Base-by-base conservation (phyloP, 2,329 filamentous ascomycete genomes). In the Basipetospora sp. region DNA sequence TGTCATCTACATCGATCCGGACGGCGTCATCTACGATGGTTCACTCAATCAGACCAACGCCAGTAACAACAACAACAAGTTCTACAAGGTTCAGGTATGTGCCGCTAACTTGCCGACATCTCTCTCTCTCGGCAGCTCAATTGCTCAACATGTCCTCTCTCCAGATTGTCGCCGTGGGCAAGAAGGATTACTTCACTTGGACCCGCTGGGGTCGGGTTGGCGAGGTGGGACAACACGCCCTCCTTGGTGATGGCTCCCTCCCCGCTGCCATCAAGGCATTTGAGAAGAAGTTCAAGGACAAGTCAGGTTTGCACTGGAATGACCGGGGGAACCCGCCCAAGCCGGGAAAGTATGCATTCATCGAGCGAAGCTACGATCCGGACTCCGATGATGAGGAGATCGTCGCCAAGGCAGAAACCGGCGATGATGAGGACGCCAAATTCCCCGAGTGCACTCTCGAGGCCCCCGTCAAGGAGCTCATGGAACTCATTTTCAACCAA, bases 401-500 rank as follows among this genome's bases (percentile, higher is more conserved):
- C 3, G 49, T 48, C 5, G 51, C 48, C 10, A 38, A 39, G 32
- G 58, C 59, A 27, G 52, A 54, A 18, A 54, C 52, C 2, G 53
- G 53, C 8, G 45, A 50, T 8, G 48, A 55, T 6, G 57, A 58
- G 2, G 50, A 55, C 16, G 41, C 45, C 5, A 50, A 60, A 11
- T 17, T 14, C 8, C 19, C 29, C 4, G 22, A 39, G 14, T 39
- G 36, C 36, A 39, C 30, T 10, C 64, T 88, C 2, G 56, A 66
- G 0, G 53, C 58, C 10, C 63, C 74, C 0, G 64, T 84, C 3
- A 76, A 85, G 50, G 59, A 73, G 8, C 60, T 93, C 15, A 77
- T 92, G 67, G 61, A 76, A 42, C 71, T 93, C 45, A 92, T 94
- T 42, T 93, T 93, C 65, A 87, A 92, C 53, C 67, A 74, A 41